Conservation (phyloP, 768 basidiomycete species). For the Calvatia gigantea region DNA sequence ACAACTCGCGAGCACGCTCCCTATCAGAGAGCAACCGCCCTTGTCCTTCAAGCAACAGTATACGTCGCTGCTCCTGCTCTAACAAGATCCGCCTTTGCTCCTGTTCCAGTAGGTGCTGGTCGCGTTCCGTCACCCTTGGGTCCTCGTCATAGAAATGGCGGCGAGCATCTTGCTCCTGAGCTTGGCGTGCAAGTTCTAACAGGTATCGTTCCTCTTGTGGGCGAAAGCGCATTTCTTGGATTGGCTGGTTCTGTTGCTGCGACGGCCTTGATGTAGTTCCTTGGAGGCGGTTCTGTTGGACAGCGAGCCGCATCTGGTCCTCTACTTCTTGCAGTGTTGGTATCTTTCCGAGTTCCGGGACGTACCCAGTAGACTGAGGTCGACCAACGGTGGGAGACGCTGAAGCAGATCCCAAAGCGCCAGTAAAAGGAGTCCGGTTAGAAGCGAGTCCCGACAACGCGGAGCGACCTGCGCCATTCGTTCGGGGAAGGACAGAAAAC, state of each 20-base stretch:
- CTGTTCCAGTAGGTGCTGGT: slow-evolving; percentile 8
- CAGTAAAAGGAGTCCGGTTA: slow-evolving; percentile 19
- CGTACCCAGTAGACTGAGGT: slow-evolving; percentile 28
- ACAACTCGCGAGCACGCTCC: slow-evolving; percentile 18
- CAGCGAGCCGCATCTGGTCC: slow-evolving; percentile 72
- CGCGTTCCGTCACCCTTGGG: slow-evolving; percentile 4
- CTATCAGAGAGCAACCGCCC: not conserved
- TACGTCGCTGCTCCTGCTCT: slow-evolving; percentile 4
- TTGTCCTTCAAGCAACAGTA: not conserved
- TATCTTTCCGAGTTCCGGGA: slow-evolving; percentile 27
- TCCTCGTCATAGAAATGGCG: slow-evolving; percentile 7
- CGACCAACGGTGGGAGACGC: slow-evolving; percentile 24
- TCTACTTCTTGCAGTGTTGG: slow-evolving; percentile 82
- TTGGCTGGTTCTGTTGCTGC: slow-evolving; percentile 18
- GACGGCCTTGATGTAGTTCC: slow-evolving; percentile 12
- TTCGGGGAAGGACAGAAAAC: slow-evolving; percentile 61
- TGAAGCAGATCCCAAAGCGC: slow-evolving; percentile 28
- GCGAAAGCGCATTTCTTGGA: slow-evolving; percentile 23
- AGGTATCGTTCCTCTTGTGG: slow-evolving; percentile 25
- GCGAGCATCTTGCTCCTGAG: slow-evolving; percentile 1
- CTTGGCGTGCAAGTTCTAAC: slow-evolving; percentile 3
- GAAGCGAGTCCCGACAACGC: slow-evolving; percentile 12
- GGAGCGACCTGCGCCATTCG: slow-evolving; percentile 45
- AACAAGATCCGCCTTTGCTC: not conserved
- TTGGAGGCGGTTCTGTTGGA: slow-evolving; percentile 33